A percentile compares a stretch with the other conserved stretches of the same genome.
Conservation (phyloP, 192 early-diverging fungal genomes). For the Dimargaris verticillata region DNA sequence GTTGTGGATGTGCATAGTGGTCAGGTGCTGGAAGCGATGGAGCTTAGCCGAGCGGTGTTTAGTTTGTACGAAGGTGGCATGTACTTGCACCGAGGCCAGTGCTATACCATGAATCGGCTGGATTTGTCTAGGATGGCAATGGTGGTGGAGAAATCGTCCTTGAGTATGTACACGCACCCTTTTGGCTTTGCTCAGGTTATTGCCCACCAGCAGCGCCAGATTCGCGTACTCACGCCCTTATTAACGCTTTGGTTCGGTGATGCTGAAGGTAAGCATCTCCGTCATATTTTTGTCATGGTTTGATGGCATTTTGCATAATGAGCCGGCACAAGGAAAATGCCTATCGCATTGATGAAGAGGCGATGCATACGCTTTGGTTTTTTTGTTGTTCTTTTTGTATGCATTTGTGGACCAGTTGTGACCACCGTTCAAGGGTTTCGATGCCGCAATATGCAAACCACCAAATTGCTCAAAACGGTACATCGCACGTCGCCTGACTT, state of each 20-base stretch:
- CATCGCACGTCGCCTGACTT: not conserved
- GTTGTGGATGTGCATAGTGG: slow-evolving; percentile 31
- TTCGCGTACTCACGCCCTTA: too few species aligned
- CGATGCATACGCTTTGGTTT: not conserved
- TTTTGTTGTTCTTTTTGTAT: not conserved
- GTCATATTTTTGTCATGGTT: too few species aligned
- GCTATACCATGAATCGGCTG: not conserved
- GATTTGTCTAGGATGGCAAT: not conserved
- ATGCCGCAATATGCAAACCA: not conserved
- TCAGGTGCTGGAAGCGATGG: slow-evolving; percentile 33
- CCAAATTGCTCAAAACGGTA: not conserved
- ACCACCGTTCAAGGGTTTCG: not conserved
- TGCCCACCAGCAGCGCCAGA: not conserved
- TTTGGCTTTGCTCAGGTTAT: not conserved
- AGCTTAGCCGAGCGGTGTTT: slow-evolving; percentile 30
- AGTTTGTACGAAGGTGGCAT: slow-evolving; percentile 36
- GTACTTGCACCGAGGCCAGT: not conserved
- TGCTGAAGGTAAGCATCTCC: too few species aligned
- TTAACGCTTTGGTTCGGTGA: too few species aligned
- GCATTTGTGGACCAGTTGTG: not conserved
- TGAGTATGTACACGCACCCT: not conserved
- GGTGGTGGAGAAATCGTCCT: not conserved
- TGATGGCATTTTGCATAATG: not conserved
- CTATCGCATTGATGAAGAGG: not conserved
- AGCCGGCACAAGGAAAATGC: not conserved